These are phyloP conservation scores for Thelephora terrestris DNA, from an alignment of 1,284 basidiomycete species.

Conservation along the genomic window DNA sequence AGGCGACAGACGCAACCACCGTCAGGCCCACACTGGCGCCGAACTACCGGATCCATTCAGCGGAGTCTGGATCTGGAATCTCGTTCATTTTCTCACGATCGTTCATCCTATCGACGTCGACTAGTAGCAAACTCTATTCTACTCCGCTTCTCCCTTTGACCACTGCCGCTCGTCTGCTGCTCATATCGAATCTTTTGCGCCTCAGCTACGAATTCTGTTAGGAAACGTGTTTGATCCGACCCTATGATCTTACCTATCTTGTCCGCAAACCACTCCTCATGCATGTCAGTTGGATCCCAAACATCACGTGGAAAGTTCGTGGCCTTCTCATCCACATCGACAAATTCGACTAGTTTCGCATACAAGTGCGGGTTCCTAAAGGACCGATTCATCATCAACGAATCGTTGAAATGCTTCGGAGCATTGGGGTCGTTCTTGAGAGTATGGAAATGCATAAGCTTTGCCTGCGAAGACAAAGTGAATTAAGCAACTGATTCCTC, in stretches of 20 bases:
- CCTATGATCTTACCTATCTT: slow-evolving; percentile 45
- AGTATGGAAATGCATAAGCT: slow-evolving; percentile 64
- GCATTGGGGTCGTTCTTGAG: slow-evolving; percentile 54
- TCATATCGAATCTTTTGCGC: slow-evolving; percentile 50
- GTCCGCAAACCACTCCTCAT: slow-evolving; percentile 59
- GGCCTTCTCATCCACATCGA: slow-evolving; percentile 78
- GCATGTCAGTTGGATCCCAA: slow-evolving; percentile 60
- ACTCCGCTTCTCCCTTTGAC: slow-evolving; percentile 28
- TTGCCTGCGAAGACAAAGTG: slow-evolving; percentile 40
- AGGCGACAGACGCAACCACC: slow-evolving; percentile 9
- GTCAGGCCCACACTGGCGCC: too few relatives aligned
- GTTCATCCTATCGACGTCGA: slow-evolving; percentile 9
- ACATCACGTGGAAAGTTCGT: slow-evolving; percentile 66
- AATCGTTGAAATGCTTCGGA: slow-evolving; percentile 91
- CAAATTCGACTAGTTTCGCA: slow-evolving; percentile 84
- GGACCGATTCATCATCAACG: slow-evolving; percentile 78
- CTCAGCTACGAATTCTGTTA: background rate
- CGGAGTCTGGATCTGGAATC: slow-evolving; percentile 1
- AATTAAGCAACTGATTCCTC: background rate
- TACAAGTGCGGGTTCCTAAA: slow-evolving; percentile 96
- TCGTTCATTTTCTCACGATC: background rate
- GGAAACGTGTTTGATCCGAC: background rate
- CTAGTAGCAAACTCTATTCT: slow-evolving; percentile 42
- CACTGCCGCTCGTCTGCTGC: slow-evolving; percentile 33
- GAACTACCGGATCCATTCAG: background rate